Base-by-base conservation (phyloP, 371 early-diverging fungal genomes). In the Apophysomyces sp. region DNA sequence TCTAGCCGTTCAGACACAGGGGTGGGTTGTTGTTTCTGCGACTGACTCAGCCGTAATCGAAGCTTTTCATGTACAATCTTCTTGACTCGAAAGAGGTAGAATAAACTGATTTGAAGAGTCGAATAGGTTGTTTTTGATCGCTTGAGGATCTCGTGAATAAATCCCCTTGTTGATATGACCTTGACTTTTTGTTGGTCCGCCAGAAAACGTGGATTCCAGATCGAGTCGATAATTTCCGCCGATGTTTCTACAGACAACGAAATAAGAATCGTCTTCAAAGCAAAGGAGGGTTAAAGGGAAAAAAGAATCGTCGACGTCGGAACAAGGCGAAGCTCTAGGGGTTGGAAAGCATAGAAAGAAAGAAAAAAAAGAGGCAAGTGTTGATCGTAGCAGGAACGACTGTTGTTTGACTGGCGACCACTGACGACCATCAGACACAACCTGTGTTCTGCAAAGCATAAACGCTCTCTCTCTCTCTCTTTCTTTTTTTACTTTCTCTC, bases 121-220 rank as follows among this genome's bases (percentile, higher is more conserved):
- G 89, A 86, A 64, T 87, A 91, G 12, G 92, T 88, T 11, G 89
- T 82, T 56, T 85, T 83, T 15, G 91, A 89, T 37, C 91, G 84
- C 56, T 83, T 83, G 7, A 92, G 70, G 39, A 91, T 84, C 61
- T 91, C 91, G 30, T 85, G 82, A 55, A 92, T 86, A 81, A 90
- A 68, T 55, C 63, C 34, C 62, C 71, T 24, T 66, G 81, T 62
- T 69, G 82, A 60, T 49, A 80, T 73, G 31, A 80, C 72, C 52
- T 73, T 66, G 66, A 74, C 66, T 66, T 81, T 65, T 28, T 70
- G 69, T 49, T 75, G 71, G n/a, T 74, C 56, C 5, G 53, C 34
- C 26, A 67, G 31, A 39, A 73, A 69, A 27, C 67, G 62, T 2
- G 76, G 76, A n/a, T 60, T 57, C 72, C 72, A 72, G 15, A 74